These are phyloP conservation scores for Leccinum subspadiceum DNA, from an alignment of 1,284 basidiomycete species.

Conservation along the genomic window DNA sequence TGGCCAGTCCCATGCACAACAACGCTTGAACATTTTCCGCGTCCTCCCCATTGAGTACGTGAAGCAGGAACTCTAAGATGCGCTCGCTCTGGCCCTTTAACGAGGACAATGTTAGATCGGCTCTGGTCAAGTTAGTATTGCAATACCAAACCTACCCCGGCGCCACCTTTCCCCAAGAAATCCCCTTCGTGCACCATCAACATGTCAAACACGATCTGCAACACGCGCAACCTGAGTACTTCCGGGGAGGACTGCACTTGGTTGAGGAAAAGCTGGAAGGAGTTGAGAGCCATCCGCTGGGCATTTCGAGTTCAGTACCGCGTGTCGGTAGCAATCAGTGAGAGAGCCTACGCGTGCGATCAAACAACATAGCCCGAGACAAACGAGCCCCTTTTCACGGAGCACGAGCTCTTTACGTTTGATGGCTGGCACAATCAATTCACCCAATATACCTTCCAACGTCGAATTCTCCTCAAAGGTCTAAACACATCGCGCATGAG, in stretches of 20 bases:
- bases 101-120: neutral
- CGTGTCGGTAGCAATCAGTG: neutral
- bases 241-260: conserved; percentile 71
- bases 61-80: conserved; percentile 75
- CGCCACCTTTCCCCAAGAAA: conserved; percentile 59
- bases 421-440: conserved; percentile 90
- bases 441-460: conserved; percentile 85
- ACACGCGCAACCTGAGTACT: conserved; percentile 75
- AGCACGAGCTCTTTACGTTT: conserved; percentile 82
- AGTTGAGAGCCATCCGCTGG: no score
- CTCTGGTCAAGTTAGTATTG: neutral
- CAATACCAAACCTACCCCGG: conserved; percentile 40
- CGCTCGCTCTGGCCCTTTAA: conserved; percentile 54
- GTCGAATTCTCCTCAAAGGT: conserved; percentile 94
- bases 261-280: no score
- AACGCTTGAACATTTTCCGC: conserved; percentile 78
- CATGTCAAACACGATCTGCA: conserved; percentile 89
- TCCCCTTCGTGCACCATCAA: conserved; percentile 86
- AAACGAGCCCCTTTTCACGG: conserved; percentile 84
- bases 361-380: conserved; percentile 87
- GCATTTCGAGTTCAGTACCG: neutral
- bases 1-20: conserved; percentile 42
- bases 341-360: conserved; percentile 67
- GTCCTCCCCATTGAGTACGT: conserved; percentile 75
- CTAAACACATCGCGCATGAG: conserved; percentile 36